These are phyloP conservation scores for Serendipita sp. DNA, from an alignment of 1,284 basidiomycete species.

Conservation along the genomic window DNA sequence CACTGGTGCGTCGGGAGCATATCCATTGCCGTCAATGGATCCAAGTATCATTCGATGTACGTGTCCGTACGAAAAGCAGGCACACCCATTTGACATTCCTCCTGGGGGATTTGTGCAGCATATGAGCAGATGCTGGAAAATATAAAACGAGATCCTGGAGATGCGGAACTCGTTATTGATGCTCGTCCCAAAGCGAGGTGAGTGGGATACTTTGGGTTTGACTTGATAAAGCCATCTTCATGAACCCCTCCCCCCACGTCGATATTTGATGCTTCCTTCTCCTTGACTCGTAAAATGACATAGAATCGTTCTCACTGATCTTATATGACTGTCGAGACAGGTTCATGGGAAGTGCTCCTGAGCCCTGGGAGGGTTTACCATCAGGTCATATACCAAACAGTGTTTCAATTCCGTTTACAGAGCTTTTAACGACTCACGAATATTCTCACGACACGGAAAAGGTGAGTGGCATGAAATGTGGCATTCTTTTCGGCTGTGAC, in stretches of 20 bases:
- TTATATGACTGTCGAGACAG: conserved; percentile 26
- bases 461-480: too few species aligned
- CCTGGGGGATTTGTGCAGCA: conserved; percentile 27
- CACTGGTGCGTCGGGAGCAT: conserved; percentile 23
- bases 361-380: conserved; percentile 77
- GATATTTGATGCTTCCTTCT: background rate
- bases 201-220: conserved; percentile 14
- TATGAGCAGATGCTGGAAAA: conserved; percentile 79
- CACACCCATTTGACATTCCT: too few species aligned
- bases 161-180: conserved; percentile 69
- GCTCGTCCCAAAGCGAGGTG: conserved; percentile 70
- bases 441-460: too few species aligned
- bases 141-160: conserved; percentile 31
- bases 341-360: conserved; percentile 68
- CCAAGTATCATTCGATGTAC: conserved; percentile 46
- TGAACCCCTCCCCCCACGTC: background rate
- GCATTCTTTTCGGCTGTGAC: too few species aligned
- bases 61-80: conserved; percentile 13
- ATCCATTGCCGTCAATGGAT: conserved; percentile 41
- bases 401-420: conserved; percentile 69
- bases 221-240: background rate
- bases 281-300: background rate
- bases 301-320: background rate
- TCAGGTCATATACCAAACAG: conserved; percentile 91
- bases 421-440: conserved; percentile 47